Evolutionary conservation across 805 yeast genomes (phyloP).

Genomic region (Saturnispora hagleri): DNA sequence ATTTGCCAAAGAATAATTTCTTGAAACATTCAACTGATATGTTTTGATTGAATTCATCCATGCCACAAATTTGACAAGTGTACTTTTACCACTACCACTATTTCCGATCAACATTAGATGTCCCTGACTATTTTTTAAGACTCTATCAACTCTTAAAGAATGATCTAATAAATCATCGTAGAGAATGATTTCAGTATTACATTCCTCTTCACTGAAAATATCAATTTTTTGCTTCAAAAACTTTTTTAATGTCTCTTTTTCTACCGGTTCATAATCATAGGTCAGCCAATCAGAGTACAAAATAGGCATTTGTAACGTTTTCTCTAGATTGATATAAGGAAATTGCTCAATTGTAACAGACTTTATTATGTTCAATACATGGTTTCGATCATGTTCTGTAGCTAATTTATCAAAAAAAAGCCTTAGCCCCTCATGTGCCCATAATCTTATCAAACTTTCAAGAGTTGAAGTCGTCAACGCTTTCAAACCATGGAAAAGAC

Average conservation of each 20-base stretch:
- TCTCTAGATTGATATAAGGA: constrained; percentile 33
- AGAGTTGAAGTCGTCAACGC: constrained; percentile 25
- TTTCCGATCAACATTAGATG: constrained; percentile 82
- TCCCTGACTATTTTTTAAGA: constrained; percentile 77
- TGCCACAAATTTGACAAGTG: constrained; percentile 70
- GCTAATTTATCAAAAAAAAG: constrained; percentile 69
- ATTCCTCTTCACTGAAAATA: constrained; percentile 72
- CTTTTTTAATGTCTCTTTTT: constrained; percentile 34
- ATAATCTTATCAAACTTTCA: constrained; percentile 45
- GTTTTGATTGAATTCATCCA: constrained; percentile 80
- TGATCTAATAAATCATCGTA: constrained; percentile 69
- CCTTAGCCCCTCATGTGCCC: constrained; percentile 77
- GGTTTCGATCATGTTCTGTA: constrained; percentile 33
- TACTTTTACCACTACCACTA: constrained; percentile 73
- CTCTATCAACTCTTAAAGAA: constrained; percentile 70
- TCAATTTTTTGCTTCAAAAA: constrained; percentile 58
- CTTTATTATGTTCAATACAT: constrained; percentile 37
- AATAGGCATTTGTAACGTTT: constrained; percentile 40
- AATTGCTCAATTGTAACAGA: constrained; percentile 33
- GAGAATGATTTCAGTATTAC: constrained; percentile 49
- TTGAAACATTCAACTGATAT: constrained; percentile 47
- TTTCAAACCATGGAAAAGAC: constrained; percentile 39
- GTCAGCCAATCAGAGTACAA: constrained; percentile 72
- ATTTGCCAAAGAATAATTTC: constrained; percentile 45
- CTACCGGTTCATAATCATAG: constrained; percentile 48